A percentile compares a stretch with the other conserved stretches of the same genome.
phyloP scores from a whole-genome alignment of 257 asterid species.

The Nicotiana tabacum region DNA sequence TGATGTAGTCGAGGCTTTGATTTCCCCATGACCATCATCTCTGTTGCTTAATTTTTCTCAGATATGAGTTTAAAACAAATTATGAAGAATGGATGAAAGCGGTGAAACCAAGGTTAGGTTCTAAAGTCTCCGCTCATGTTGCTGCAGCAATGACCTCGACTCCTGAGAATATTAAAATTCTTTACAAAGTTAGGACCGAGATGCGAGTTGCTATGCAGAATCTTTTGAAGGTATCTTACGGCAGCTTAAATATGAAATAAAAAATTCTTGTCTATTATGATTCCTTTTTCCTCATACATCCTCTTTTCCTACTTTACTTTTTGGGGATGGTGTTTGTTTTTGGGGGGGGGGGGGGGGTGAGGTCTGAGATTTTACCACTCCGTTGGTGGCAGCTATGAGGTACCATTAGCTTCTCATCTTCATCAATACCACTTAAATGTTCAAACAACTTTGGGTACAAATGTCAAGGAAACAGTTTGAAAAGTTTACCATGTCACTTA shows the following conservation, averaged over 20 bases:
- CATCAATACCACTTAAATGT: background rate
- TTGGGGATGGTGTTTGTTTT: background rate
- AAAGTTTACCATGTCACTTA: background rate
- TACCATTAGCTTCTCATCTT: background rate
- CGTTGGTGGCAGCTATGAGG: background rate
- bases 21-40: slow-evolving; percentile 7
- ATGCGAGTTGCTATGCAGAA: slow-evolving; percentile 67
- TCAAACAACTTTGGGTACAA: background rate
- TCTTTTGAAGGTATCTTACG: slow-evolving; percentile 63
- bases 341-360: background rate
- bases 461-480: background rate
- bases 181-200: slow-evolving; percentile 76
- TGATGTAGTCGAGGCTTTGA: slow-evolving; percentile 1
- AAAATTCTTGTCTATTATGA: background rate
- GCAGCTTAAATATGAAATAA: background rate
- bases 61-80: slow-evolving; percentile 81
- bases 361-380: background rate
- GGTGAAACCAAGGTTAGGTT: slow-evolving; percentile 62
- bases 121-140: slow-evolving; percentile 49
- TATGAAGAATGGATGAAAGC: slow-evolving; percentile 82
- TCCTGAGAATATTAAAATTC: slow-evolving; percentile 61
- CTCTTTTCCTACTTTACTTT: background rate
- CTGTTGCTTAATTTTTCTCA: slow-evolving; percentile 29
- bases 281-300: slow-evolving; percentile 1
- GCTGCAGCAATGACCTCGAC: slow-evolving; percentile 46